A percentile compares a stretch with the other conserved stretches of the same genome.
phyloP scores from a whole-genome alignment of 208 protist species.

The Vickermania ingenoplastis region DNA sequence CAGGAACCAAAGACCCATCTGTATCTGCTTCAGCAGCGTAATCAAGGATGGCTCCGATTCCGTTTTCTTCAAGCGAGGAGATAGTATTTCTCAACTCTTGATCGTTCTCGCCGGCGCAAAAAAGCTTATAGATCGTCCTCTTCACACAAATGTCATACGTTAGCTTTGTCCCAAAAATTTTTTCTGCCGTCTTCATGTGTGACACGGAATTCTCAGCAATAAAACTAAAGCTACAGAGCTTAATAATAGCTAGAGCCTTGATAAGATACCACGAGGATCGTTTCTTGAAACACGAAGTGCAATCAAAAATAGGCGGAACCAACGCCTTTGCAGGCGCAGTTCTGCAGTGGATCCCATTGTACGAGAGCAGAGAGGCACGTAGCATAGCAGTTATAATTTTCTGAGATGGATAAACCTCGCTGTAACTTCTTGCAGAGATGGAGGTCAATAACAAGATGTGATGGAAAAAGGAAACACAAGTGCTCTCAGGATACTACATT shows the following conservation, averaged over 20 bases:
- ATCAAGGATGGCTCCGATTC: slow-evolving; percentile 91
- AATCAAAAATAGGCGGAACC: slow-evolving; percentile 36
- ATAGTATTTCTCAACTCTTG: slow-evolving; percentile 78
- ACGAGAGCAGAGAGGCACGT: neutral
- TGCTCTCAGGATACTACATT: neutral
- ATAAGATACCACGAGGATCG: slow-evolving; percentile 64
- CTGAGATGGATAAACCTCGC: neutral
- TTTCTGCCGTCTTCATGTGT: slow-evolving; percentile 60
- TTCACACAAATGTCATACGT: slow-evolving; percentile 78
- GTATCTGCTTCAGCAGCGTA: slow-evolving; percentile 91
- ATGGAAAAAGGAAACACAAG: neutral
- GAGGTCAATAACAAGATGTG: neutral
- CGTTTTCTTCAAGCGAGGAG: slow-evolving; percentile 37
- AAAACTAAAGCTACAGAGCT: slow-evolving; percentile 50
- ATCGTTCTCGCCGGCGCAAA: slow-evolving; percentile 91
- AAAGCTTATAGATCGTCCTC: slow-evolving; percentile 90
- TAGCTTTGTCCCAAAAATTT: slow-evolving; percentile 54
- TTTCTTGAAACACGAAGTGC: slow-evolving; percentile 47
- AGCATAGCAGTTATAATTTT: neutral
- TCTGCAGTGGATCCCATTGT: slow-evolving; percentile 1
- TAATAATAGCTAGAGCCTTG: slow-evolving; percentile 62
- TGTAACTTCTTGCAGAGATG: neutral
- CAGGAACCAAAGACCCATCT: slow-evolving; percentile 51
- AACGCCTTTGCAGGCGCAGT: neutral
- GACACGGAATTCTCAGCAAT: slow-evolving; percentile 68